A percentile compares a stretch with the other conserved stretches of the same genome.
Evolutionary conservation across 169 alveolate species (phyloP).

Genomic region (Eimeria sp.): DNA sequence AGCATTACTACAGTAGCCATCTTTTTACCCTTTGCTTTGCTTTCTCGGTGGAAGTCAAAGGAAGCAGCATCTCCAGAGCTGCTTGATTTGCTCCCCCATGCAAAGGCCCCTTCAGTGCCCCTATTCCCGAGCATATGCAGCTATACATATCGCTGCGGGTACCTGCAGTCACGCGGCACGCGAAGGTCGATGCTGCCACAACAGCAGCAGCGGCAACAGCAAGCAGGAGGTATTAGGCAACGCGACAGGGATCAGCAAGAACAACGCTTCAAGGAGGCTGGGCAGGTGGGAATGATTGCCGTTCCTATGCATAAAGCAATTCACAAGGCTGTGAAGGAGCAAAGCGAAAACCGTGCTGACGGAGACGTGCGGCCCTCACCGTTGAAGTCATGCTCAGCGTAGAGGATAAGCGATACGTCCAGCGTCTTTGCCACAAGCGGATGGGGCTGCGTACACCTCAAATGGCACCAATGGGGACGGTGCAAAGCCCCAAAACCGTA

Average conservation of each 20-base stretch:
- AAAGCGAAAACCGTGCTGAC: background rate
- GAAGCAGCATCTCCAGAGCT: slow-evolving; percentile 86
- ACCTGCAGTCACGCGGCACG: slow-evolving; percentile 92
- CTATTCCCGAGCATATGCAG: slow-evolving; percentile 90
- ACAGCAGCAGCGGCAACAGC: background rate
- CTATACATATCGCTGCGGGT: slow-evolving; percentile 90
- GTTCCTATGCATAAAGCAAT: background rate
- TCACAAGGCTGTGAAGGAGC: background rate
- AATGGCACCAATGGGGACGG: background rate
- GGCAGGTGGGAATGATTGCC: background rate
- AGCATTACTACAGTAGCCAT: background rate
- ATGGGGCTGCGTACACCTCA: slow-evolving; percentile 29
- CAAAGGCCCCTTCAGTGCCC: slow-evolving; percentile 91
- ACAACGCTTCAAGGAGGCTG: background rate
- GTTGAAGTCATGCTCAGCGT: slow-evolving; percentile 94
- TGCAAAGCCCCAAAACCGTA: background rate
- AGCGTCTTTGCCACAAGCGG: slow-evolving; percentile 76
- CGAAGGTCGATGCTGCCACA: slow-evolving; percentile 90
- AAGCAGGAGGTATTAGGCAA: background rate
- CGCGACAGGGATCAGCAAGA: background rate
- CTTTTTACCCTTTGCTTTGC: slow-evolving; percentile 50
- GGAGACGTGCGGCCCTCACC: slow-evolving; percentile 49
- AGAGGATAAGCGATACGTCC: slow-evolving; percentile 90
- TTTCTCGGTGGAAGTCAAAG: slow-evolving; percentile 16
- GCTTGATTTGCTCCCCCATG: slow-evolving; percentile 96